Evolutionary conservation across 2,329 filamentous ascomycete genomes (phyloP).

Genomic region (Hypoxylon sp.): DNA sequence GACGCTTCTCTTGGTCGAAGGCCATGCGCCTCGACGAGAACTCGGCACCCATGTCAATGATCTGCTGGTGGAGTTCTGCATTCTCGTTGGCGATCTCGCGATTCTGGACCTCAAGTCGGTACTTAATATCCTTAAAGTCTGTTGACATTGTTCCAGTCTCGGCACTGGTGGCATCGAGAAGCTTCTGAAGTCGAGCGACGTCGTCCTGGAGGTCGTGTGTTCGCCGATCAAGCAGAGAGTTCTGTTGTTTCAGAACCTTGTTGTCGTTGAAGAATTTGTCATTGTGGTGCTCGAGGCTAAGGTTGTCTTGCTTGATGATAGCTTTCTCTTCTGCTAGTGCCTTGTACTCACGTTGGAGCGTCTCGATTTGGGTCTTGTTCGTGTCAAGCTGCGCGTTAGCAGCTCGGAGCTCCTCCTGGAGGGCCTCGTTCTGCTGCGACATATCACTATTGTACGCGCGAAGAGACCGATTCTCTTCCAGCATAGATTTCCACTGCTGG

Average conservation of each 20-base stretch:
- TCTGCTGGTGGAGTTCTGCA: slow-evolving; percentile 37
- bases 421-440: slow-evolving; percentile 54
- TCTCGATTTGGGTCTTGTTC: slow-evolving; percentile 53
- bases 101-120: slow-evolving; percentile 38
- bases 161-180: slow-evolving; percentile 50
- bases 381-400: slow-evolving; percentile 45
- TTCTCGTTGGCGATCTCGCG: slow-evolving; percentile 38
- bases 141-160: slow-evolving; percentile 33
- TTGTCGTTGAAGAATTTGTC: slow-evolving; percentile 64
- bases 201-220: slow-evolving; percentile 56
- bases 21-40: slow-evolving; percentile 25
- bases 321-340: slow-evolving; percentile 49
- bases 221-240: slow-evolving; percentile 56
- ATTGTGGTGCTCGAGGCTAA: slow-evolving; percentile 62
- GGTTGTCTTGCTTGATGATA: slow-evolving; percentile 58
- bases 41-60: slow-evolving; percentile 35
- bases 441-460: slow-evolving; percentile 52
- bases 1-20: slow-evolving; percentile 36
- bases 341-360: slow-evolving; percentile 46
- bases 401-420: slow-evolving; percentile 49
- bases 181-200: slow-evolving; percentile 56
- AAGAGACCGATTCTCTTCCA: slow-evolving; percentile 56
- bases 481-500: slow-evolving; percentile 53
- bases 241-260: slow-evolving; percentile 49
- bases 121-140: slow-evolving; percentile 36